Conservation (phyloP, 129 eudicot genomes). For the Oenanthe sinensis region DNA sequence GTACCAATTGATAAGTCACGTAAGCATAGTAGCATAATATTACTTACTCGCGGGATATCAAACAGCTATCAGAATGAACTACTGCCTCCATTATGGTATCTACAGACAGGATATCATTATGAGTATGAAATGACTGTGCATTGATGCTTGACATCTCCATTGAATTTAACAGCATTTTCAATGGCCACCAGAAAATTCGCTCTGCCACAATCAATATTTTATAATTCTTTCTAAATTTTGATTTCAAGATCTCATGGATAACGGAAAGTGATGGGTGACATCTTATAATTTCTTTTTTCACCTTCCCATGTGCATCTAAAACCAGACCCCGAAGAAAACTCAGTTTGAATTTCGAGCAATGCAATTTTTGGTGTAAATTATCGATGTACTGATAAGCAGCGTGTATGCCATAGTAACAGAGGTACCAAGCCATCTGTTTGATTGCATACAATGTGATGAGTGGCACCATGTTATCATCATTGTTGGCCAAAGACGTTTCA, state of each 20-base stretch:
- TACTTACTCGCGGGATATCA: slow-evolving; percentile 34
- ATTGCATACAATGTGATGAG: slow-evolving; percentile 32
- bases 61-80: slow-evolving; percentile 23
- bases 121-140: slow-evolving; percentile 10
- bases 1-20: background rate
- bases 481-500: slow-evolving; percentile 12
- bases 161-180: slow-evolving; percentile 32
- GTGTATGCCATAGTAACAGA: slow-evolving; percentile 40
- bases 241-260: slow-evolving; percentile 28
- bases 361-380: slow-evolving; percentile 25
- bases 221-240: background rate
- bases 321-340: slow-evolving; percentile 17
- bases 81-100: slow-evolving; percentile 9
- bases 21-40: background rate
- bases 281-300: slow-evolving; percentile 22
- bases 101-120: slow-evolving; percentile 3
- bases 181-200: slow-evolving; percentile 31
- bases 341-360: slow-evolving; percentile 23
- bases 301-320: slow-evolving; percentile 21
- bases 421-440: slow-evolving; percentile 46
- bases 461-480: slow-evolving; percentile 11
- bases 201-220: slow-evolving; percentile 39
- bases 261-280: slow-evolving; percentile 33
- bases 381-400: slow-evolving; percentile 22
- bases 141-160: slow-evolving; percentile 23